Conservation (phyloP, 2,329 filamentous ascomycete genomes). For the Botrytis medusae region DNA sequence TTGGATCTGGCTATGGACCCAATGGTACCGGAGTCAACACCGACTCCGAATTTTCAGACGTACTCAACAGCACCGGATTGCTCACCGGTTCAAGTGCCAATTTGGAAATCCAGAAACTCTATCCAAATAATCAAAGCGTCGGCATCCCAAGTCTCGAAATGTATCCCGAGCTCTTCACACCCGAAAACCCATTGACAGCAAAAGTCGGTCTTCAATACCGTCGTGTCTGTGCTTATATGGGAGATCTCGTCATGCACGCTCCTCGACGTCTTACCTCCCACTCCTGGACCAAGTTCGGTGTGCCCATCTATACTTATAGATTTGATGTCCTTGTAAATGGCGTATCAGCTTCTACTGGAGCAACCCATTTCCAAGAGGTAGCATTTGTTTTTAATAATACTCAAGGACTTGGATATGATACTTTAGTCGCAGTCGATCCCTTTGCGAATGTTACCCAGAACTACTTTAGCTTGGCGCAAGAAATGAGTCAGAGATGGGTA, state of each 20-base stretch:
- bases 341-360: constrained; percentile 32
- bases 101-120: constrained; percentile 45
- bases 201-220: constrained; percentile 41
- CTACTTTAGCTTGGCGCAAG: constrained; percentile 17
- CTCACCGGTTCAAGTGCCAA: constrained; percentile 5
- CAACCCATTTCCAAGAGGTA: constrained; percentile 50
- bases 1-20: constrained; percentile 39
- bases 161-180: constrained; percentile 30
- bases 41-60: constrained; percentile 32
- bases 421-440: constrained; percentile 35
- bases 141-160: constrained; percentile 46
- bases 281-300: constrained; percentile 25
- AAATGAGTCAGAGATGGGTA: constrained; percentile 27
- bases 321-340: constrained; percentile 46
- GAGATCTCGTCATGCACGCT: constrained; percentile 24
- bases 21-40: constrained; percentile 29
- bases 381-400: constrained; percentile 56
- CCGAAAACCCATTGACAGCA: constrained; percentile 20
- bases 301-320: constrained; percentile 43
- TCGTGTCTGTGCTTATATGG: constrained; percentile 25
- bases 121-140: constrained; percentile 51
- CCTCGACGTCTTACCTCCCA: constrained; percentile 23
- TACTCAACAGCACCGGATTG: constrained; percentile 12
- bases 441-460: background rate
- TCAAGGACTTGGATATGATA: constrained; percentile 47